Percentiles rank a stretch among this genome's conserved stretches.
Conservation (phyloP, 371 early-diverging fungal species). For the Coemansia sp. region DNA sequence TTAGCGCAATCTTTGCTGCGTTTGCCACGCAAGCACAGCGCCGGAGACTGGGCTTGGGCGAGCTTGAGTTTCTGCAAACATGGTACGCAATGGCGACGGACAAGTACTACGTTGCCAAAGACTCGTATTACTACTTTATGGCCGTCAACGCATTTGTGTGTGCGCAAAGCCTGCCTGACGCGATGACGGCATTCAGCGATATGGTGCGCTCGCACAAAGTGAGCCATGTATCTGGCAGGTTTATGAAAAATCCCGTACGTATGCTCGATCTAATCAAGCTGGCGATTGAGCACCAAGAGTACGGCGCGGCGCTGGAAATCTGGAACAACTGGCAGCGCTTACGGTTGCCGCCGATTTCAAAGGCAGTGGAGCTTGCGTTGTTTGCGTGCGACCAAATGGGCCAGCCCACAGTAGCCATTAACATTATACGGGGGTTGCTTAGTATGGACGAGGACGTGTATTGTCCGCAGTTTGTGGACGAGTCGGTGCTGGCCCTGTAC, state of each 20-base stretch:
- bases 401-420: conserved; percentile 16
- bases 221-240: conserved; percentile 12
- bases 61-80: conserved; percentile 28
- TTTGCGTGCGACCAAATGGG: conserved; percentile 50
- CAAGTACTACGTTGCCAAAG: conserved; percentile 33
- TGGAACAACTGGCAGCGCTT: conserved; percentile 43
- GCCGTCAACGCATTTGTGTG: conserved; percentile 26
- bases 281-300: conserved; percentile 21
- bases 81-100: conserved; percentile 30
- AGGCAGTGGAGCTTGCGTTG: conserved; percentile 26
- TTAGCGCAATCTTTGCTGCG: conserved; percentile 39
- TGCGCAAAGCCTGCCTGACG: conserved; percentile 26
- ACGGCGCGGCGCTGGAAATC: conserved; percentile 16
- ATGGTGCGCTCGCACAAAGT: conserved; percentile 32
- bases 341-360: conserved; percentile 19
- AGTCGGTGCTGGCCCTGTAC: conserved; percentile 36
- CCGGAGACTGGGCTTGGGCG: neutral
- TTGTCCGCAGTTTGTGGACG: conserved; percentile 25
- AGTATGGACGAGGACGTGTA: neutral
- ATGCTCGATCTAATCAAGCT: conserved; percentile 33
- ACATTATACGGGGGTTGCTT: conserved; percentile 34
- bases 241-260: conserved; percentile 7
- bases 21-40: conserved; percentile 23
- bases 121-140: conserved; percentile 33
- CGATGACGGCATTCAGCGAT: conserved; percentile 40